These are phyloP conservation scores for Endoconidiophora polonica DNA, from an alignment of 2,329 filamentous ascomycete species.

Conservation along the genomic window DNA sequence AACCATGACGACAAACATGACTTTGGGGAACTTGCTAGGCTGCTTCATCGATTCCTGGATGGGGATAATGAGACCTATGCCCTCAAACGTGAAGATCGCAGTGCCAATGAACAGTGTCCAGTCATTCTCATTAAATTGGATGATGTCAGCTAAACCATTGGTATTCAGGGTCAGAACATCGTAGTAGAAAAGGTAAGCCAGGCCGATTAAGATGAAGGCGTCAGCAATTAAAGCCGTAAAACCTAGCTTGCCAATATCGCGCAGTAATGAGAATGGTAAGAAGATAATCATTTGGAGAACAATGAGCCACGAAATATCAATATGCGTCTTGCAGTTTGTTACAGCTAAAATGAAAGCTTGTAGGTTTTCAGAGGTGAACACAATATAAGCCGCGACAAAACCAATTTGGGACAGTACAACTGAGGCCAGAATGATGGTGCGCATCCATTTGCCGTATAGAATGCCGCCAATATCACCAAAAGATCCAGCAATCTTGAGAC, in stretches of 20 bases:
- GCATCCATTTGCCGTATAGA: conserved; percentile 82
- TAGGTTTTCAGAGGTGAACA: conserved; percentile 90
- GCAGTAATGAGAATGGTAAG: conserved; percentile 78
- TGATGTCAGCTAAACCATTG: conserved; percentile 68
- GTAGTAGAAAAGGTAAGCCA: conserved; percentile 92
- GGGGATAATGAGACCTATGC: conserved; percentile 91
- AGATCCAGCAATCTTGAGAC: conserved; percentile 74
- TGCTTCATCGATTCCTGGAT: conserved; percentile 96
- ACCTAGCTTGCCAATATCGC: conserved; percentile 93
- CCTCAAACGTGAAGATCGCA: conserved; percentile 97
- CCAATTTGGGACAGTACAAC: conserved; percentile 93
- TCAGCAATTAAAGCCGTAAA: conserved; percentile 90
- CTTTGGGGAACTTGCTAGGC: conserved; percentile 75
- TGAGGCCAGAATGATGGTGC: conserved; percentile 69
- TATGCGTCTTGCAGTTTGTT: conserved; percentile 66
- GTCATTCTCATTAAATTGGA: conserved; percentile 73
- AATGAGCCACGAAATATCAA: conserved; percentile 80
- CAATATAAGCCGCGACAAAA: conserved; percentile 88
- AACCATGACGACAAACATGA: conserved; percentile 82
- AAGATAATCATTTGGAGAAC: conserved; percentile 92
- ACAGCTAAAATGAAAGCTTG: conserved; percentile 91
- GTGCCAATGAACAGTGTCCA: conserved; percentile 99
- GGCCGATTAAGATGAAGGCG: conserved; percentile 79
- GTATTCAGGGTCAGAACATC: conserved; percentile 68
- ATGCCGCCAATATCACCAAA: conserved; percentile 94